These are phyloP conservation scores for Nakazawaea holstii DNA, from an alignment of 805 yeast genomes.

Conservation along the genomic window DNA sequence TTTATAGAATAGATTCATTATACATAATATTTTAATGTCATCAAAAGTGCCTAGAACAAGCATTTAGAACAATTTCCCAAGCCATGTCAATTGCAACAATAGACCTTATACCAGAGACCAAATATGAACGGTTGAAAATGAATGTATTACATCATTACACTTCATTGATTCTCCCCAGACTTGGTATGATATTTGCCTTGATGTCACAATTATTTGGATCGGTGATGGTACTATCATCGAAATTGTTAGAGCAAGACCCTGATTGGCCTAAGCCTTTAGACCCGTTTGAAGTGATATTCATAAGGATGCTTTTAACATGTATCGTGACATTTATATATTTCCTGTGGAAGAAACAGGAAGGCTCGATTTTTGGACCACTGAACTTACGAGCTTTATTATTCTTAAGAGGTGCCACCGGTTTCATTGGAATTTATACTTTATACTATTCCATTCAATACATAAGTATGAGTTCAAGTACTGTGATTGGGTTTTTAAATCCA, in stretches of 20 bases:
- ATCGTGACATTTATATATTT: conserved; percentile 29
- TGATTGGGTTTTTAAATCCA: conserved; percentile 38
- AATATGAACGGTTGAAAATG: not conserved
- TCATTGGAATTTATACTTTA: conserved; percentile 37
- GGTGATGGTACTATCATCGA: conserved; percentile 38
- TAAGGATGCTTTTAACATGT: conserved; percentile 37
- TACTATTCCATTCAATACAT: conserved; percentile 39
- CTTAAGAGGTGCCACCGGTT: conserved; percentile 33
- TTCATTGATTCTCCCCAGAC: conserved; percentile 16
- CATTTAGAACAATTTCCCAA: too few species aligned
- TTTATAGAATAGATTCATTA: too few species aligned
- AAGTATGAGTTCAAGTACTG: conserved; percentile 38
- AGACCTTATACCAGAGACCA: not conserved
- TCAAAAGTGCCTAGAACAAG: not conserved
- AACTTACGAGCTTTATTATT: conserved; percentile 26
- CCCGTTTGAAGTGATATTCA: conserved; percentile 38
- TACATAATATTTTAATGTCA: too few species aligned
- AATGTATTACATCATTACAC: not conserved
- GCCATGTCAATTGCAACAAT: not conserved
- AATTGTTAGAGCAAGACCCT: conserved; percentile 35
- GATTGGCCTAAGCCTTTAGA: conserved; percentile 32
- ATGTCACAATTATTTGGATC: conserved; percentile 38
- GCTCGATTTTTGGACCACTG: conserved; percentile 40
- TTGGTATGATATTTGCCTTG: conserved; percentile 31
- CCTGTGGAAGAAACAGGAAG: conserved; percentile 28